A percentile compares a stretch with the other conserved stretches of the same genome.
These are phyloP conservation scores for Curvularia lunata DNA, from an alignment of 2,329 filamentous ascomycete genomes.

Conservation along the genomic window DNA sequence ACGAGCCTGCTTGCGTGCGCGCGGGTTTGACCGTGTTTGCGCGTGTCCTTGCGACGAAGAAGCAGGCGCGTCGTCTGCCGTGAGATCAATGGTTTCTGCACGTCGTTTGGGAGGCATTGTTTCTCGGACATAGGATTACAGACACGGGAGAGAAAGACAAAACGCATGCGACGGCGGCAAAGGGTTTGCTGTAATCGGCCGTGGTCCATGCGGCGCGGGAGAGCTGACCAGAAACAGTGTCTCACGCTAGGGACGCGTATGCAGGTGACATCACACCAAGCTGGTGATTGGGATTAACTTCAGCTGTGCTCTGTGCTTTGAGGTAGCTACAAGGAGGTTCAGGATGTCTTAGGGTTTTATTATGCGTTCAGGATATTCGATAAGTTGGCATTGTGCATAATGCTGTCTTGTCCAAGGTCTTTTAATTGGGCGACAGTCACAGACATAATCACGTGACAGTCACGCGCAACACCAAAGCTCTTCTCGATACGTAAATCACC, in stretches of 20 bases:
- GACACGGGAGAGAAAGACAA: not conserved
- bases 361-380: too few relatives aligned
- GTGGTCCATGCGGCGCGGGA: constrained; percentile 1
- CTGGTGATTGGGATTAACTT: not conserved
- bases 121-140: not conserved
- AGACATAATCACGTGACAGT: too few relatives aligned
- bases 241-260: constrained; percentile 26
- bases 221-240: constrained; percentile 6
- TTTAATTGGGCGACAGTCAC: too few relatives aligned
- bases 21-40: constrained; percentile 9
- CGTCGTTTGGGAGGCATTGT: constrained; percentile 19
- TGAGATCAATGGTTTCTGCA: constrained; percentile 18
- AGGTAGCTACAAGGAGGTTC: too few relatives aligned
- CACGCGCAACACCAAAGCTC: too few relatives aligned
- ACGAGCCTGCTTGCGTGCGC: constrained; percentile 39
- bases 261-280: constrained; percentile 25
- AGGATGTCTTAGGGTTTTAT: too few relatives aligned
- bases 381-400: too few relatives aligned
- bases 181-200: constrained; percentile 1
- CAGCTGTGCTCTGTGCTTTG: too few relatives aligned
- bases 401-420: too few relatives aligned
- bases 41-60: constrained; percentile 10
- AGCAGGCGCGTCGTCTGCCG: constrained; percentile 12
- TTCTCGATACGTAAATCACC: too few relatives aligned
- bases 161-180: not conserved